phyloP scores from a whole-genome alignment of 1,284 basidiomycete species.

The Trichosporon inkin region DNA sequence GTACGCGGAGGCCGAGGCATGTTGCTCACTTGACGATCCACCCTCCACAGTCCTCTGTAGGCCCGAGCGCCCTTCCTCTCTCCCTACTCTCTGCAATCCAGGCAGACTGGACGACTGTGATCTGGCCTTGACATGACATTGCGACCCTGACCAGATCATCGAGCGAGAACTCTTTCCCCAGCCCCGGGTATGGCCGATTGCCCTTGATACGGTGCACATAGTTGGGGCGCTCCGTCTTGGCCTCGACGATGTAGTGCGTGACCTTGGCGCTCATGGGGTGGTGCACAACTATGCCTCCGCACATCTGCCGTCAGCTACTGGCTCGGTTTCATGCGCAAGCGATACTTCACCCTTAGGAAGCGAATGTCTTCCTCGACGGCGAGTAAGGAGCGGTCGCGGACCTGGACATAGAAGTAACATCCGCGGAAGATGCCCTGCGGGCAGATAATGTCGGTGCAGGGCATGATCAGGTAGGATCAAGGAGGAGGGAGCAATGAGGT shows the following conservation, averaged over 20 bases:
- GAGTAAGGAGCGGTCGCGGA: not conserved
- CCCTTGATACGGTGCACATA: not conserved
- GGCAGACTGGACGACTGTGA: not conserved
- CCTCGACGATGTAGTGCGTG: not conserved
- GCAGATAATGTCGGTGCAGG: not conserved
- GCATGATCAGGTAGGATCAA: not conserved
- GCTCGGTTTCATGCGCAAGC: not conserved
- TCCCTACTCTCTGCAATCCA: not conserved
- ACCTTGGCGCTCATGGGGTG: not conserved
- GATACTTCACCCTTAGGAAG: not conserved
- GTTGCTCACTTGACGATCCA: slow-evolving; percentile 6
- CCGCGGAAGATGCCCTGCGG: not conserved
- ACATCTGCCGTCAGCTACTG: not conserved
- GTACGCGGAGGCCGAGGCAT: too few species aligned
- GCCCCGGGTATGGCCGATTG: not conserved
- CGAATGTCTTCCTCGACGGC: not conserved
- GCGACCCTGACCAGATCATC: not conserved
- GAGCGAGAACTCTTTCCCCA: not conserved
- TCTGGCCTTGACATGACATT: not conserved
- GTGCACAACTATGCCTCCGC: not conserved
- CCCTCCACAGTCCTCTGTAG: not conserved
- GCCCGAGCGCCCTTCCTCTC: not conserved
- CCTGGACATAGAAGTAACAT: not conserved
- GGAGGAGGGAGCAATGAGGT: not conserved
- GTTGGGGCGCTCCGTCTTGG: not conserved